Evolutionary conservation across 1,284 basidiomycete genomes (phyloP).

Genomic region (Boletus mariae): DNA sequence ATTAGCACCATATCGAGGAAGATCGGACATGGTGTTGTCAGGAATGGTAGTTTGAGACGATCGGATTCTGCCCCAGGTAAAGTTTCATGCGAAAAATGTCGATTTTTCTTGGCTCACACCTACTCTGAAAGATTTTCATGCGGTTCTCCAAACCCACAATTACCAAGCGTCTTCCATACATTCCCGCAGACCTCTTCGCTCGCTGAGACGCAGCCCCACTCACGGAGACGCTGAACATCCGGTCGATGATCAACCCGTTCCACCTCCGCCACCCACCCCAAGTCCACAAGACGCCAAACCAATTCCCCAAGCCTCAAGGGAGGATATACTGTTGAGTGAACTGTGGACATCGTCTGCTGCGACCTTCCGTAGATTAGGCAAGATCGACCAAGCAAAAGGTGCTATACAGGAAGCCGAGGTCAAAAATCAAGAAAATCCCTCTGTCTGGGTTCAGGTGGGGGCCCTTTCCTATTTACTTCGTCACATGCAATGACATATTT

Average conservation of each 20-base stretch:
- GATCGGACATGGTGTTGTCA: conserved; percentile 65
- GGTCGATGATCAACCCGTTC: conserved; percentile 38
- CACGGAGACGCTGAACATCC: conserved; percentile 34
- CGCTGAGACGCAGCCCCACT: conserved; percentile 40
- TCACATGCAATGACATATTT: not conserved
- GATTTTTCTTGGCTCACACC: not conserved
- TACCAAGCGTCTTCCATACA: conserved; percentile 88
- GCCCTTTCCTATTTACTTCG: not conserved
- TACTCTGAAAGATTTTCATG: conserved; percentile 54
- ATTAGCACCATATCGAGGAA: conserved; percentile 74
- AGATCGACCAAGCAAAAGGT: conserved; percentile 84
- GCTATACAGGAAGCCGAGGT: conserved; percentile 96
- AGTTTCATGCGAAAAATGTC: not conserved
- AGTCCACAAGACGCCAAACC: conserved; percentile 30
- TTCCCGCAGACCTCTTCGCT: conserved; percentile 60
- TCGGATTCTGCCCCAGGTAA: conserved; percentile 64
- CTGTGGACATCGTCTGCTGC: conserved; percentile 95
- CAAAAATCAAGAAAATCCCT: conserved; percentile 80
- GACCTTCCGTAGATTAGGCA: conserved; percentile 85
- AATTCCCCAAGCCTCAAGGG: conserved; percentile 51
- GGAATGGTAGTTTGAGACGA: conserved; percentile 52
- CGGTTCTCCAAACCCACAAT: conserved; percentile 53
- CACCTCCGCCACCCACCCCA: conserved; percentile 38
- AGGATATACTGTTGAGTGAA: conserved; percentile 75
- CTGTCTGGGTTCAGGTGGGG: conserved; percentile 90